phyloP scores from a whole-genome alignment of 2,329 filamentous ascomycete genomes.

The Samsoniella hepiali region DNA sequence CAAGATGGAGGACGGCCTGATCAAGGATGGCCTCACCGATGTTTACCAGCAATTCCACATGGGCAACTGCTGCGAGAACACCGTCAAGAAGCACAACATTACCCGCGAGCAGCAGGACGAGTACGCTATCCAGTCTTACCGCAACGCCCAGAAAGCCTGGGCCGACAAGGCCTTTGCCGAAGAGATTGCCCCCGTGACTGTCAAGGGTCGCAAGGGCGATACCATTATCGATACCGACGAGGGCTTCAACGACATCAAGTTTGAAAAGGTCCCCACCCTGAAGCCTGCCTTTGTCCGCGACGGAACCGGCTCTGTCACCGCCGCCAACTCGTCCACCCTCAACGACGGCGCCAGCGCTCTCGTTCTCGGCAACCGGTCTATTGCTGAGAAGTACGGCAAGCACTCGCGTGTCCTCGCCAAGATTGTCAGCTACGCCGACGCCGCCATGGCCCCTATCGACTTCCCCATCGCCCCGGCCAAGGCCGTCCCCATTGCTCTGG shows the following conservation, averaged over 20 bases:
- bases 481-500: conserved; percentile 84
- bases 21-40: conserved; percentile 93
- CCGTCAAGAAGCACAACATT: conserved; percentile 81
- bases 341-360: conserved; percentile 93
- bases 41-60: conserved; percentile 97
- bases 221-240: conserved; percentile 79
- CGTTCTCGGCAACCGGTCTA: conserved; percentile 75
- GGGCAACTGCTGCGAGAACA: conserved; percentile 95
- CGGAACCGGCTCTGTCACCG: conserved; percentile 85
- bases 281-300: conserved; percentile 90
- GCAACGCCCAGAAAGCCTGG: conserved; percentile 89
- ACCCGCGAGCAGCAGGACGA: conserved; percentile 84
- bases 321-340: conserved; percentile 88
- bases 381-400: conserved; percentile 76
- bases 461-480: conserved; percentile 92
- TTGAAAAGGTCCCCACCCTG: conserved; percentile 79
- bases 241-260: conserved; percentile 80
- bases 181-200: conserved; percentile 83
- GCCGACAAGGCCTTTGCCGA: conserved; percentile 77
- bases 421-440: conserved; percentile 83
- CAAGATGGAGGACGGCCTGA: conserved; percentile 83
- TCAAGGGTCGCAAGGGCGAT: conserved; percentile 81
- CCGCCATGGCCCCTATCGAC: conserved; percentile 85
- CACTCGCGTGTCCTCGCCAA: conserved; percentile 80
- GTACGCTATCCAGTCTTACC: conserved; percentile 86